Conservation (phyloP, 495 filamentous ascomycete genomes). For the Penicillium manginii region DNA sequence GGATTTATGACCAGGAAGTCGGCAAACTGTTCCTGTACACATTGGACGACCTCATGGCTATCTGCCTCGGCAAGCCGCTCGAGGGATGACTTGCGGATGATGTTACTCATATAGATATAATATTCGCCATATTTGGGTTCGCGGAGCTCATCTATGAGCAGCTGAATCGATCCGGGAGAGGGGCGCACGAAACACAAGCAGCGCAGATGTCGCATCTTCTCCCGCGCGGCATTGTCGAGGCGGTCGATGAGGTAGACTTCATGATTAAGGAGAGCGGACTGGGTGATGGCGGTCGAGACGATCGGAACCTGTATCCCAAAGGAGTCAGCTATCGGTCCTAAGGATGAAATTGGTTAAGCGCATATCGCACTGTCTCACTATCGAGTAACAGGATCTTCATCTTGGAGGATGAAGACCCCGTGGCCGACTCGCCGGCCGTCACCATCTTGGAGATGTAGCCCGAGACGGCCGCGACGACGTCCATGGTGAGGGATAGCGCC, state of each 20-base stretch:
- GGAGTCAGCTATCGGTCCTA: slow-evolving; percentile 22
- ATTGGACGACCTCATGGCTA: slow-evolving; percentile 92
- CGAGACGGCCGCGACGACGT: slow-evolving; percentile 87
- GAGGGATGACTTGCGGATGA: slow-evolving; percentile 93
- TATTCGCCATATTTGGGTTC: slow-evolving; percentile 99
- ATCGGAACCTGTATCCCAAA: slow-evolving; percentile 66
- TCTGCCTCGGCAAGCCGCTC: slow-evolving; percentile 97
- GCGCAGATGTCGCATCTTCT: slow-evolving; percentile 97
- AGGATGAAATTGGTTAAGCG: slow-evolving; percentile 16
- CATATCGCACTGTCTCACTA: slow-evolving; percentile 78
- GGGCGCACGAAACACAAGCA: slow-evolving; percentile 94
- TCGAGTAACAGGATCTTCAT: slow-evolving; percentile 99
- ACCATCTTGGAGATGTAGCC: slow-evolving; percentile 99
- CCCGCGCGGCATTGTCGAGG: slow-evolving; percentile 84
- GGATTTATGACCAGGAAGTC: slow-evolving; percentile 96
- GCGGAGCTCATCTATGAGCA: slow-evolving; percentile 91
- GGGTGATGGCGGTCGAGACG: slow-evolving; percentile 91
- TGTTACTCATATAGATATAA: slow-evolving; percentile 94
- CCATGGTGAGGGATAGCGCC: slow-evolving; percentile 62
- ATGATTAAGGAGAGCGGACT: slow-evolving; percentile 93
- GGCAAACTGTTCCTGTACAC: slow-evolving; percentile 92
- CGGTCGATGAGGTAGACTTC: slow-evolving; percentile 98
- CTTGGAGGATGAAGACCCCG: slow-evolving; percentile 77
- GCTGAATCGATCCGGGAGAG: slow-evolving; percentile 86
- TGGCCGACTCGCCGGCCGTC: slow-evolving; percentile 73